A percentile compares a stretch with the other conserved stretches of the same genome.
Conservation (phyloP, 371 early-diverging fungal genomes). For the Dichotomocladium elegans region DNA sequence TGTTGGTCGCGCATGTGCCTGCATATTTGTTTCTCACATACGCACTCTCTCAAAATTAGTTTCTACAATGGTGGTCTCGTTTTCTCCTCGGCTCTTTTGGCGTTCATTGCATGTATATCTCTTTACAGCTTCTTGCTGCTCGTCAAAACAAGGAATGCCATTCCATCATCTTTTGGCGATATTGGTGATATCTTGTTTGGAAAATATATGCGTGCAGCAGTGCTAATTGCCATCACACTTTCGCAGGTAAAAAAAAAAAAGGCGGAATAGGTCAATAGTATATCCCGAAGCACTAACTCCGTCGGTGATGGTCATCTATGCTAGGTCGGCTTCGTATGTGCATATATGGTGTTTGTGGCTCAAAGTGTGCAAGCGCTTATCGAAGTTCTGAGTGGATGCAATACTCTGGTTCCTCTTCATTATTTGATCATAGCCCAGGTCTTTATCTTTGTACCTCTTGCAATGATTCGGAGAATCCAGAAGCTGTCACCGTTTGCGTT, state of each 20-base stretch:
- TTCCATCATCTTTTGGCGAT: constrained; percentile 64
- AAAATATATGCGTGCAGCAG: constrained; percentile 60
- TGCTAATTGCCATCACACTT: constrained; percentile 75
- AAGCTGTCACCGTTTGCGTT: constrained; percentile 75
- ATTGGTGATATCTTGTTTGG: constrained; percentile 78
- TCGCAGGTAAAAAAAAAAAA: too few species aligned
- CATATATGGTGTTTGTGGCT: constrained; percentile 86
- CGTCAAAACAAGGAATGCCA: constrained; percentile 54
- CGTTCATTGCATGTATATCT: constrained; percentile 53
- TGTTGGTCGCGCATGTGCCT: background rate
- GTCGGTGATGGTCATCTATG: too few species aligned
- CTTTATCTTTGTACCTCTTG: constrained; percentile 74
- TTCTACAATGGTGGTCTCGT: constrained; percentile 68
- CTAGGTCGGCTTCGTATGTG: constrained; percentile 84
- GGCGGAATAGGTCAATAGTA: too few species aligned
- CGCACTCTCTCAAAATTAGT: constrained; percentile 24
- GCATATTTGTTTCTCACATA: background rate
- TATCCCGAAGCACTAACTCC: too few species aligned
- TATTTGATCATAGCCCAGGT: constrained; percentile 70
- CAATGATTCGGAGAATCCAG: constrained; percentile 81
- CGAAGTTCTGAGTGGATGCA: constrained; percentile 58
- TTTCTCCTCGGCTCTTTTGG: constrained; percentile 53
- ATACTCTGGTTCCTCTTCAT: constrained; percentile 45
- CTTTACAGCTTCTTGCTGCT: constrained; percentile 59
- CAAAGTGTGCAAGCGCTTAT: constrained; percentile 74